Percentiles rank a stretch among this genome's conserved stretches.
These are phyloP conservation scores for Mycena indigotica DNA, from an alignment of 768 basidiomycete genomes.

Conservation along the genomic window DNA sequence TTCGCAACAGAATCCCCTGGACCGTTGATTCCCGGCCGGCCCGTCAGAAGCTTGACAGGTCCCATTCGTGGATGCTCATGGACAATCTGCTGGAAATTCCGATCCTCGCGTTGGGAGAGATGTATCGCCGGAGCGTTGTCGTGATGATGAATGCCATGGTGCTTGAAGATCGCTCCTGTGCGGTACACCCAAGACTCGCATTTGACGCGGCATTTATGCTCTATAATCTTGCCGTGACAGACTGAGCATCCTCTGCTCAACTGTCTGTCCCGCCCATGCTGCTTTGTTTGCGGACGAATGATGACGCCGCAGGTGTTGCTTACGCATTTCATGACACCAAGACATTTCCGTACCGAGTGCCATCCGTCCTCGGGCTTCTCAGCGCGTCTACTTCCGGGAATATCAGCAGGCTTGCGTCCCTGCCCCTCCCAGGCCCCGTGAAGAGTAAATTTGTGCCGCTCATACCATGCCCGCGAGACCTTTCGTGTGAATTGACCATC, in stretches of 20 bases:
- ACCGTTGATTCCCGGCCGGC: slow-evolving; percentile 19
- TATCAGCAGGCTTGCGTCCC: too few species aligned
- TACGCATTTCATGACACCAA: background rate
- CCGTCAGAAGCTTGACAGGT: slow-evolving; percentile 22
- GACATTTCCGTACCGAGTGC: background rate
- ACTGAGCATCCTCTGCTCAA: background rate
- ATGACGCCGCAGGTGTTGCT: background rate
- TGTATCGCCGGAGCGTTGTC: slow-evolving; percentile 20
- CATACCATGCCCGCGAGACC: too few species aligned
- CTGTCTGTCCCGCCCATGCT: background rate
- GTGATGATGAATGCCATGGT: slow-evolving; percentile 23
- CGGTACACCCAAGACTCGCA: background rate
- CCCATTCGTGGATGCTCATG: slow-evolving; percentile 16
- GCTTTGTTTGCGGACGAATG: background rate
- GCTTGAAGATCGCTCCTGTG: slow-evolving; percentile 19
- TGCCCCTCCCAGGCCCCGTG: too few species aligned
- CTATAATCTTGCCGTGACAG: background rate
- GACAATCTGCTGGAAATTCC: slow-evolving; percentile 14
- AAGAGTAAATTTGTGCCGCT: too few species aligned
- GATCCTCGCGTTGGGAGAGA: slow-evolving; percentile 5
- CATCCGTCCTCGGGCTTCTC: too few species aligned
- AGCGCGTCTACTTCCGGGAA: too few species aligned
- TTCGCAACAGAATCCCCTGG: slow-evolving; percentile 22
- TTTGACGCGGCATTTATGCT: background rate
- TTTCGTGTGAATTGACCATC: too few species aligned